A percentile compares a stretch with the other conserved stretches of the same genome.
phyloP scores from a whole-genome alignment of 73 alveolate species.

The Tetrahymena thermophila region DNA sequence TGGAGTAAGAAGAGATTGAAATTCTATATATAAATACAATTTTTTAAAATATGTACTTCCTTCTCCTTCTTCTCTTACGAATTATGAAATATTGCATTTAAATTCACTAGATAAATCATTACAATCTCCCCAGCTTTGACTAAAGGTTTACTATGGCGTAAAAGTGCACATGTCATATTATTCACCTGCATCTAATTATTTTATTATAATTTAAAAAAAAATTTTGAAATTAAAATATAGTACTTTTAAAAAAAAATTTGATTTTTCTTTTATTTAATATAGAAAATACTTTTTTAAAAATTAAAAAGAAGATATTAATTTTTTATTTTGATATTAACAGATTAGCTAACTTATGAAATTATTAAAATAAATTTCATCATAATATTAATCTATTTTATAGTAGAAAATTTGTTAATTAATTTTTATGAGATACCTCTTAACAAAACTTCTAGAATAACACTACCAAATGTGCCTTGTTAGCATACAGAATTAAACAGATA shows the following conservation, averaged over 20 bases:
- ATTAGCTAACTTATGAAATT: too few relatives aligned
- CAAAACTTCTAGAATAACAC: background rate
- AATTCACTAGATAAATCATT: background rate
- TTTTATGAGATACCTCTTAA: background rate
- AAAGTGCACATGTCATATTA: background rate
- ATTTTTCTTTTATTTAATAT: too few relatives aligned
- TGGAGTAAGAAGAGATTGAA: background rate
- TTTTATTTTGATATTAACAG: too few relatives aligned
- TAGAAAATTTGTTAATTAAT: too few relatives aligned
- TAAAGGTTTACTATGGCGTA: background rate
- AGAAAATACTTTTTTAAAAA: background rate
- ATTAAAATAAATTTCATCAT: too few relatives aligned
- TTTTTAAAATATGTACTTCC: background rate
- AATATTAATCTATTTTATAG: too few relatives aligned
- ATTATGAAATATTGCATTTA: background rate
- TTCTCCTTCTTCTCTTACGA: background rate
- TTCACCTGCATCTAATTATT: background rate
- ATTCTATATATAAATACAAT: background rate
- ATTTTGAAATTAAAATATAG: too few relatives aligned
- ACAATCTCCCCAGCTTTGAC: background rate
- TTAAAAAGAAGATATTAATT: background rate
- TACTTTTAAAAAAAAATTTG: too few relatives aligned
- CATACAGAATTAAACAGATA: background rate
- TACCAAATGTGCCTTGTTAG: background rate
- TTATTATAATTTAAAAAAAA: background rate